Evolutionary conservation across 768 basidiomycete genomes (phyloP).

Genomic region (Hygrophorus russula): DNA sequence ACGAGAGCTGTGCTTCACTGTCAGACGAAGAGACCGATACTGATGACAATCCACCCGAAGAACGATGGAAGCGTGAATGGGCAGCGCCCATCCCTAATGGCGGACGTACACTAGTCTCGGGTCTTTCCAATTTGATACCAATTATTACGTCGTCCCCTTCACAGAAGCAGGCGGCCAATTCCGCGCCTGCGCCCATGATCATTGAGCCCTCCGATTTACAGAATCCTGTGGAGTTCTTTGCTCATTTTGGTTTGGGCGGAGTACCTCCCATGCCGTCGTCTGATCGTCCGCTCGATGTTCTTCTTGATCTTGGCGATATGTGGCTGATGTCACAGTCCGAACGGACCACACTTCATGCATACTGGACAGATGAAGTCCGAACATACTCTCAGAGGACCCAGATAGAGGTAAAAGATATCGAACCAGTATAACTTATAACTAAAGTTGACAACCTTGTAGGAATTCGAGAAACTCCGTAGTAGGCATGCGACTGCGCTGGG

Average conservation of each 20-base stretch:
- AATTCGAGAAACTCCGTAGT: conserved; percentile 31
- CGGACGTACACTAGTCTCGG: not conserved
- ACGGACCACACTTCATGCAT: conserved; percentile 28
- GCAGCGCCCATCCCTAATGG: not conserved
- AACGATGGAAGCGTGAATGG: conserved; percentile 19
- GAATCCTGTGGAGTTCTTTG: conserved; percentile 24
- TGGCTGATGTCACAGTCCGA: conserved; percentile 48
- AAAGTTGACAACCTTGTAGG: conserved; percentile 16
- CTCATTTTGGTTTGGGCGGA: conserved; percentile 19
- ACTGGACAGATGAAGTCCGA: conserved; percentile 38
- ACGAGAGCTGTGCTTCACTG: conserved; percentile 7
- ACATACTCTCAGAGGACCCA: conserved; percentile 13
- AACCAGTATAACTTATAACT: not conserved
- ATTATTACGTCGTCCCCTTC: not conserved
- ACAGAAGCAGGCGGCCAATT: not conserved
- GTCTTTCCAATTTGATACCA: not conserved
- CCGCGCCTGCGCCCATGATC: not conserved
- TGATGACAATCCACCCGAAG: conserved; percentile 16
- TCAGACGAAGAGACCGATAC: conserved; percentile 3
- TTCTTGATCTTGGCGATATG: conserved; percentile 26
- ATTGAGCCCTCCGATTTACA: conserved; percentile 13
- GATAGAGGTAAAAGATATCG: conserved; percentile 3
- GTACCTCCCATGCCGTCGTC: conserved; percentile 27
- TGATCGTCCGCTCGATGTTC: conserved; percentile 24
- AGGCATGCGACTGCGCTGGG: conserved; percentile 21